These are phyloP conservation scores for Cladorrhinum sp. DNA, from an alignment of 2,329 filamentous ascomycete genomes.

Conservation along the genomic window DNA sequence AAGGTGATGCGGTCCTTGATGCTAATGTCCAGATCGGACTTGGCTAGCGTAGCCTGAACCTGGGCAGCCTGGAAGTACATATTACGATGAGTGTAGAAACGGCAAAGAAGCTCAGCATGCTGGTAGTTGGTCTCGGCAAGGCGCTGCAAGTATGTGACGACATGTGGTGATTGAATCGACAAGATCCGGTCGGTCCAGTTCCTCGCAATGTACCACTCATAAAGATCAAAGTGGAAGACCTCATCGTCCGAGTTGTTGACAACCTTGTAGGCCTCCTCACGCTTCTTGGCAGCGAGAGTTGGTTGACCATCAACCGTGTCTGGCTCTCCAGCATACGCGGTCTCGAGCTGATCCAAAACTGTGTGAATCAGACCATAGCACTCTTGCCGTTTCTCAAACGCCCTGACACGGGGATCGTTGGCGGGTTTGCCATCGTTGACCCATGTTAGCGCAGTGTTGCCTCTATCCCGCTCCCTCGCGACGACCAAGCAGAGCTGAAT, in stretches of 20 bases:
- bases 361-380: conserved; percentile 87
- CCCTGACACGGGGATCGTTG: conserved; percentile 64
- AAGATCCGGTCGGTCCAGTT: conserved; percentile 84
- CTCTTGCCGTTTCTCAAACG: conserved; percentile 67
- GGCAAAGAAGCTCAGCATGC: conserved; percentile 88
- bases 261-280: conserved; percentile 83
- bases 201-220: conserved; percentile 91
- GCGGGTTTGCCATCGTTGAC: conserved; percentile 76
- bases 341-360: conserved; percentile 76
- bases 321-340: conserved; percentile 63
- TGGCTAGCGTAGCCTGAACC: conserved; percentile 79
- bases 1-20: conserved; percentile 86
- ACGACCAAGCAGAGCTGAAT: conserved; percentile 84
- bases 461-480: conserved; percentile 79
- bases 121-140: conserved; percentile 68
- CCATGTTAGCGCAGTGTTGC: conserved; percentile 81
- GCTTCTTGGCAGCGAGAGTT: conserved; percentile 72
- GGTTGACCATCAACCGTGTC: conserved; percentile 74
- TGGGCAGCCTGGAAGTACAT: conserved; percentile 83
- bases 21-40: conserved; percentile 75
- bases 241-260: conserved; percentile 87
- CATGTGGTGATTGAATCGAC: conserved; percentile 77
- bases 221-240: conserved; percentile 93
- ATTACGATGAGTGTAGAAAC: conserved; percentile 82
- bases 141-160: conserved; percentile 79